Evolutionary conservation across 139 green algal genomes (phyloP), one percentile per base, ranked within the genome.

Genomic region (Limnomonas spitsbergensis): DNA sequence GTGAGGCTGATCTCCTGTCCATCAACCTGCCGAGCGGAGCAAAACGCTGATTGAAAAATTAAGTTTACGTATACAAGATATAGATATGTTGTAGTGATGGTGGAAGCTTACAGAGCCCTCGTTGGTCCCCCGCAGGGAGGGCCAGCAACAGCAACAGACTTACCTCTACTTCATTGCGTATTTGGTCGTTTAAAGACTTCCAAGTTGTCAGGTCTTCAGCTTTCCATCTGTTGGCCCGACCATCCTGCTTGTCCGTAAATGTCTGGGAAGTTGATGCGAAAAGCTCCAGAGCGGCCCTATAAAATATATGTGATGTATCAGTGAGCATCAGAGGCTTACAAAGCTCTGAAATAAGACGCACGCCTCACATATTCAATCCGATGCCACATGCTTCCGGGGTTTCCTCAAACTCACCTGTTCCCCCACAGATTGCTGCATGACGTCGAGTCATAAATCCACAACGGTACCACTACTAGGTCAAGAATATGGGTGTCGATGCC

Each of bases 401-500:
- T 61, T 61, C 20, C 14, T 29, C 47, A 61, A 61, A 4, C 78
- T 77, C 68, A 88, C 83, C 70, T 81, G 73, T 88, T 88, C 32
- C 84, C 84, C 84, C 84, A 88, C 1, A 88, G 37, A 66, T 88
- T 88, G 34, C 69, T 76, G 38, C 80, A 69, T 27, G 69, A 82
- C 36, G 26, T 76, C 20, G 68, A 77, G 78, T 84, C 72, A 76
- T 88, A 88, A 40, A 86, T 68, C 84, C 84, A 88, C 24, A 86
- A 53, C 20, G 80, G 75, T 32, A 74, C 56, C 0, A 38, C 69
- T 6, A 82, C 56, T 38, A 86, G 31, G 47, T 88, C 78, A 56
- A 86, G 47, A 20, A 61, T 61, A 61, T 61, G 47, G 20, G 47
- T n/a, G n/a, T n/a, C n/a, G n/a, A n/a, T n/a, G n/a, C n/a, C n/a